Conservation (phyloP, 441 rosid genomes). For the Iberis amara region DNA sequence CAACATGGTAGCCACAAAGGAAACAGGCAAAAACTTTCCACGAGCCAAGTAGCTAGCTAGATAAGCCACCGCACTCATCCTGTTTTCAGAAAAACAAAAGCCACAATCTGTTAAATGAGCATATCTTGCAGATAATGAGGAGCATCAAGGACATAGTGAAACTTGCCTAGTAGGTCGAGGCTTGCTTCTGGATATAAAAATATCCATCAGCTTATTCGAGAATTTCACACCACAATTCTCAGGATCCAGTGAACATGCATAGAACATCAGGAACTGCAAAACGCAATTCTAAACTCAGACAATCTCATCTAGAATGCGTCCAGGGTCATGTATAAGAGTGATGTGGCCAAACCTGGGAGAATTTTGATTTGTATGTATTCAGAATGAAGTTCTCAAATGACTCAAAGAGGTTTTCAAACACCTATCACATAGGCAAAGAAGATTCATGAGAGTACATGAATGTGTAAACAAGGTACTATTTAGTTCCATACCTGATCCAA, state of each 20-base stretch:
- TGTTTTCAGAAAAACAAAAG: slow-evolving; percentile 28
- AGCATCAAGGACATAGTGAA: not conserved
- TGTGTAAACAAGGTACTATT: not conserved
- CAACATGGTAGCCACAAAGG: slow-evolving; percentile 39
- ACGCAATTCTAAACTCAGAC: slow-evolving; percentile 5
- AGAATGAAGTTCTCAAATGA: slow-evolving; percentile 56
- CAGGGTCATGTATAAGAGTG: not conserved
- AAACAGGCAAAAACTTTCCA: slow-evolving; percentile 60
- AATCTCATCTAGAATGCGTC: not conserved
- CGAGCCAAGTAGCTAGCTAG: slow-evolving; percentile 84
- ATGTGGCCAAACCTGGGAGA: slow-evolving; percentile 52
- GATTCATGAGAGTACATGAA: not conserved
- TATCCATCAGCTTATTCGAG: slow-evolving; percentile 46
- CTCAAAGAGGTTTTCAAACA: slow-evolving; percentile 57
- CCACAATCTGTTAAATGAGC: not conserved
- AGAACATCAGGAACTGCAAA: slow-evolving; percentile 79
- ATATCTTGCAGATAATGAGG: slow-evolving; percentile 4
- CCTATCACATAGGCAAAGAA: slow-evolving; percentile 33
- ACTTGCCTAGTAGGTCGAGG: slow-evolving; percentile 50
- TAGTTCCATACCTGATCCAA: slow-evolving; percentile 46
- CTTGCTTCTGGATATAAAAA: slow-evolving; percentile 35
- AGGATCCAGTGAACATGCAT: slow-evolving; percentile 76
- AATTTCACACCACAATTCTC: slow-evolving; percentile 65
- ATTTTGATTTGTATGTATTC: slow-evolving; percentile 62
- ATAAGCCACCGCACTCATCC: slow-evolving; percentile 84